Conservation (phyloP, 371 early-diverging fungal genomes). For the Quaeritorhiza haematococci region DNA sequence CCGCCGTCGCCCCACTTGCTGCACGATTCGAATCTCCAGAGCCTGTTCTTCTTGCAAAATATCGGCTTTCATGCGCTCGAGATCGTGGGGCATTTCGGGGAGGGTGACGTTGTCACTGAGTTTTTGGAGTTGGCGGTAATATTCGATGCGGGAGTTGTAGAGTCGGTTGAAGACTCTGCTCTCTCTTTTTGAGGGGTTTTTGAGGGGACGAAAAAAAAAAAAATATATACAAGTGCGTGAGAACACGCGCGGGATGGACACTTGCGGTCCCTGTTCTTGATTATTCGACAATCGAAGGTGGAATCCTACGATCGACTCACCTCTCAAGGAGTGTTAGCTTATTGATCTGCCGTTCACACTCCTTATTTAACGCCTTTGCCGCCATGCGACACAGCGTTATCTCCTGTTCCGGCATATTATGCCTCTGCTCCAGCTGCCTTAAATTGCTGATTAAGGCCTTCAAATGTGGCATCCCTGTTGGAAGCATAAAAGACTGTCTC, state of each 20-base stretch:
- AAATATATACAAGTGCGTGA: no score
- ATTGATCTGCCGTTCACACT: not conserved
- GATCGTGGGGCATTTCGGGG: slow-evolving; percentile 22
- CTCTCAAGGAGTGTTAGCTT: not conserved
- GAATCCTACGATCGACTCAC: not conserved
- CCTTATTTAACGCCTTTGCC: not conserved
- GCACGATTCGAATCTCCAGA: slow-evolving; percentile 9
- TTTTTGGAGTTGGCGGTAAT: slow-evolving; percentile 51
- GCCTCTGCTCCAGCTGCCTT: no score
- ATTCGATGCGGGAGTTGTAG: slow-evolving; percentile 45
- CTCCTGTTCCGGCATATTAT: no score
- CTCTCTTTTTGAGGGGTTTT: not conserved
- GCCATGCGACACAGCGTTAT: no score
- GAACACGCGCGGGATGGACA: no score
- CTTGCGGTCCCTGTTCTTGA: no score
- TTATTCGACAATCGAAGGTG: not conserved
- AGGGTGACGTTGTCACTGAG: slow-evolving; percentile 45
- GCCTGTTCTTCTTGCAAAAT: slow-evolving; percentile 22
- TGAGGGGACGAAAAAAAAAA: no score
- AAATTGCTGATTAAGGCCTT: not conserved
- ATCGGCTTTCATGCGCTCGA: no score
- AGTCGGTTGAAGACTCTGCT: slow-evolving; percentile 19
- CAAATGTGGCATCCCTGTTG: not conserved
- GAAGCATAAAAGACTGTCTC: not conserved
- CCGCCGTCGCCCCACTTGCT: slow-evolving; percentile 29